Conservation (phyloP, 768 basidiomycete genomes). For the Gloeopeniophorella convolvens region DNA sequence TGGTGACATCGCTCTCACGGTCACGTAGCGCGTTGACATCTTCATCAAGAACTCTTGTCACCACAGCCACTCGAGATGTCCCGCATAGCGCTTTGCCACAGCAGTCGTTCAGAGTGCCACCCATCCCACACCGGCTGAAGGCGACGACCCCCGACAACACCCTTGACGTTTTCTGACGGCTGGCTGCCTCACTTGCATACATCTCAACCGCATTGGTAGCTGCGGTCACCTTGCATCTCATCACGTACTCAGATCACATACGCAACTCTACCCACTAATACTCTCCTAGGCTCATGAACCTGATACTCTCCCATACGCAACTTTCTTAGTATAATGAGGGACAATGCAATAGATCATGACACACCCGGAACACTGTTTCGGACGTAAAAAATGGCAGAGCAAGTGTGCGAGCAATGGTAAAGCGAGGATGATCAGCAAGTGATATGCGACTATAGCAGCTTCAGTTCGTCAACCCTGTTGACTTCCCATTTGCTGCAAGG, state of each 20-base stretch:
- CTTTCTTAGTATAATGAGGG: no score
- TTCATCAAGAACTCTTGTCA: background rate
- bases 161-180: conserved; percentile 8
- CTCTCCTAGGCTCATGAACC: no score
- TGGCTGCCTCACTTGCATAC: background rate
- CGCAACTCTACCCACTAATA: no score
- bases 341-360: no score
- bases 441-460: background rate
- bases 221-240: no score
- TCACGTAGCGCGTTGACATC: conserved; percentile 14
- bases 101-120: conserved; percentile 40
- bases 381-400: conserved; percentile 10
- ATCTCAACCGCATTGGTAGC: background rate
- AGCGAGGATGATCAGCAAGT: conserved; percentile 1
- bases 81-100: conserved; percentile 51
- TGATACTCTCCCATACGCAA: no score
- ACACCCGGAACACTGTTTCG: conserved; percentile 1
- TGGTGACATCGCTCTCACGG: conserved; percentile 11
- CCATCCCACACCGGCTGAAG: conserved; percentile 24
- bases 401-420: conserved; percentile 8
- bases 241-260: no score
- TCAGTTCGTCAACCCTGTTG: conserved; percentile 5
- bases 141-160: conserved; percentile 19
- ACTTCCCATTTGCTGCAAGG: background rate
- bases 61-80: conserved; percentile 27